Base-by-base conservation (phyloP, 2,329 filamentous ascomycete species). In the Pleoardoris graminearum region DNA sequence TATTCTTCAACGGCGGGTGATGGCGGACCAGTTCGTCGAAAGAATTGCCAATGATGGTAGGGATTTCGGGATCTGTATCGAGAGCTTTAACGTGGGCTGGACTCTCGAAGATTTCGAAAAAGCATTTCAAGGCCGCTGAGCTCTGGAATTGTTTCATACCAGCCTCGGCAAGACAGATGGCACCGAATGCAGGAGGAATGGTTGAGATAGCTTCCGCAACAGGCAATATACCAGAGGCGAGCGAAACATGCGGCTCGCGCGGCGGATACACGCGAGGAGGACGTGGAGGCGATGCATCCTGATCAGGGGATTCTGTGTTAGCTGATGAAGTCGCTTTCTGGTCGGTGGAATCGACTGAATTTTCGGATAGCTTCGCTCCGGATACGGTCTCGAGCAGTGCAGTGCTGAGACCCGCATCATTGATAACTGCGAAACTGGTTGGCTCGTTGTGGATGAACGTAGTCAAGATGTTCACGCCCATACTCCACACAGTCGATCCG, bases 391-490 rank as follows among this genome's bases (percentile, higher is more conserved):
- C 87, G 12, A 99, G 80, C 53, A 97, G 88, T 46, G 86, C 90
- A 69, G 88, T 88, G 65, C 94, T 92, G 62, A 99, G 82, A 19
- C 91, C 91, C 45, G 94, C 93, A 75, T 99, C 94, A 12, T 90
- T 91, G 59, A 99, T 94, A 21, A 96, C 91, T 23, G 91, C 88
- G 71, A 96, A 99, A 72, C 94, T 99, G 0, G 94, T 99, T 0
- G 94, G 94, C 67, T 99, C 94, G 68, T 97, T 97, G 75, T 99
- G 95, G 65, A 99, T 96, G 73, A 99, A 99, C 63, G 91, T 93
- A 68, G 90, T 94, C 45, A 99, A 79, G 51, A 97, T 93, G 49
- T 88, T 92, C 56, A 96, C 90, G 6, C 91, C 89, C 70, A 92
- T 92, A 43, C 91, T 96, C 94, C 94, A 99, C 4, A 97, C 91